A percentile compares a stretch with the other conserved stretches of the same genome.
Conservation (phyloP, 1,284 basidiomycete genomes). For the Irpex lacteus region DNA sequence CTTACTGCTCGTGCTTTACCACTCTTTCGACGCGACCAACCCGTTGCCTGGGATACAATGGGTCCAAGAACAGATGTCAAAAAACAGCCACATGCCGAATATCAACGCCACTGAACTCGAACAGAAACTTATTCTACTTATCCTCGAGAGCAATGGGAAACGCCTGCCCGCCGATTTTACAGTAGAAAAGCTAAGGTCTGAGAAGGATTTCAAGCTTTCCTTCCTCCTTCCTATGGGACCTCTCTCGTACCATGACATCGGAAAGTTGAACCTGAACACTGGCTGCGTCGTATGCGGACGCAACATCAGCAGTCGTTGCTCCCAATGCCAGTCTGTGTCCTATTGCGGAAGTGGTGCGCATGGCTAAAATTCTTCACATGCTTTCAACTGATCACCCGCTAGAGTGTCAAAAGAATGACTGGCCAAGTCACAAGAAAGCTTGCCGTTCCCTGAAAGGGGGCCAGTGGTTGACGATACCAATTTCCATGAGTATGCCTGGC, state of each 20-base stretch:
- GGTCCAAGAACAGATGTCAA: slow-evolving; percentile 12
- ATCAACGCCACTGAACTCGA: slow-evolving; percentile 31
- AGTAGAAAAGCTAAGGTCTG: slow-evolving; percentile 15
- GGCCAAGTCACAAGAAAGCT: slow-evolving; percentile 36
- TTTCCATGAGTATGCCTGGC: slow-evolving; percentile 19
- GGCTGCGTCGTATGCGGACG: slow-evolving; percentile 41
- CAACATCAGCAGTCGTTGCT: slow-evolving; percentile 30
- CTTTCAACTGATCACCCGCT: not conserved
- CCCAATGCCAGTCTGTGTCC: slow-evolving; percentile 33
- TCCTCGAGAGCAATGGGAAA: slow-evolving; percentile 35
- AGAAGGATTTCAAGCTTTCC: slow-evolving; percentile 29
- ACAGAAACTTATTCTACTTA: slow-evolving; percentile 29
- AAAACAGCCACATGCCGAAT: slow-evolving; percentile 4
- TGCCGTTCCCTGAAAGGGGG: slow-evolving; percentile 40
- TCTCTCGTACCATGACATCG: slow-evolving; percentile 34
- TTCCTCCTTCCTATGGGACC: slow-evolving; percentile 40
- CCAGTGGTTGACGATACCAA: slow-evolving; percentile 34
- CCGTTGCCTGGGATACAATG: slow-evolving; percentile 14
- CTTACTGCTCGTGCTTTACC: slow-evolving; percentile 31
- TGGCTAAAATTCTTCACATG: slow-evolving; percentile 14
- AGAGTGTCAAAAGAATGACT: slow-evolving; percentile 41
- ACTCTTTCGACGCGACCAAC: slow-evolving; percentile 17
- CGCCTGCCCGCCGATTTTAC: slow-evolving; percentile 28
- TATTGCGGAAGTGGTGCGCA: slow-evolving; percentile 36
- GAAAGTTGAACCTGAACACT: slow-evolving; percentile 31